Percentiles rank a stretch among this genome's conserved stretches.
Conservation (phyloP, 2,329 filamentous ascomycete genomes). For the Trichoderma guizhouense region DNA sequence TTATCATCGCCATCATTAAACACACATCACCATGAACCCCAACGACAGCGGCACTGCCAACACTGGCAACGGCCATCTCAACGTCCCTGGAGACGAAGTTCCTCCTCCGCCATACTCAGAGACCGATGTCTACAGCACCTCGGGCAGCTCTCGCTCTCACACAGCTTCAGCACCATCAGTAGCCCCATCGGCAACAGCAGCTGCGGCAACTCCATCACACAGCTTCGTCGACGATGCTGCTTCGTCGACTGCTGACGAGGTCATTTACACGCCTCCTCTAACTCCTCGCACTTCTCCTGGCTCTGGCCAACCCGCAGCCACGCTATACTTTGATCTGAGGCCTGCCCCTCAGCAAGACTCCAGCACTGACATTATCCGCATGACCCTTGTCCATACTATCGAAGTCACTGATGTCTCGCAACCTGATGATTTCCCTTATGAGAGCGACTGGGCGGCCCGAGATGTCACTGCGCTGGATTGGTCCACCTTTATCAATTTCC, state of each 20-base stretch:
- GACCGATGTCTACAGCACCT: conserved; percentile 52
- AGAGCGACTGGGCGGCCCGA: conserved; percentile 35
- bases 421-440: conserved; percentile 45
- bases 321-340: conserved; percentile 46
- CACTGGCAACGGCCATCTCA: conserved; percentile 17
- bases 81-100: conserved; percentile 32
- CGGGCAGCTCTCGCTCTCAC: conserved; percentile 29
- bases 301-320: conserved; percentile 22
- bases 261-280: conserved; percentile 51
- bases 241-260: conserved; percentile 42
- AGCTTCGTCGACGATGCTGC: conserved; percentile 38
- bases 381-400: conserved; percentile 34
- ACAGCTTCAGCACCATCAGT: conserved; percentile 20
- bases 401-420: conserved; percentile 34
- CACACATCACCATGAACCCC: conserved; percentile 18
- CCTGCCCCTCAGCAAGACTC: conserved; percentile 31
- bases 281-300: conserved; percentile 39
- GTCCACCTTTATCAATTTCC: conserved; percentile 56
- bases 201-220: conserved; percentile 24
- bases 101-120: conserved; percentile 58
- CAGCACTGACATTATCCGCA: conserved; percentile 20
- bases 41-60: neutral
- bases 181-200: conserved; percentile 10
- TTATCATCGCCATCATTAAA: neutral
- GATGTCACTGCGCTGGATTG: conserved; percentile 54